Evolutionary conservation across 169 alveolate genomes (phyloP).

Genomic region (Miamiensis avidus): DNA sequence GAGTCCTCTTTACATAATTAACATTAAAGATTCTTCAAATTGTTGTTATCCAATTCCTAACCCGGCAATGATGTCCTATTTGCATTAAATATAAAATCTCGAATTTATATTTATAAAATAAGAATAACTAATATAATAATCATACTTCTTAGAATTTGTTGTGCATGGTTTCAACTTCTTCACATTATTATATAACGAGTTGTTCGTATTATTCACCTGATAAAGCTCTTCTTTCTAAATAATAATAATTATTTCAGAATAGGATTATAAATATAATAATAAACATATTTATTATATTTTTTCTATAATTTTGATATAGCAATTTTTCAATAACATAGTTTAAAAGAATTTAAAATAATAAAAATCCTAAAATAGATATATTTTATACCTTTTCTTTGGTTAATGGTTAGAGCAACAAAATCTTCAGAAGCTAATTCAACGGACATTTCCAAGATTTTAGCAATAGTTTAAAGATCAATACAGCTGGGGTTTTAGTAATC

Average conservation of each 20-base stretch:
- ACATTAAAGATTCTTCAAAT: not conserved
- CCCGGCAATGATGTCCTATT: not conserved
- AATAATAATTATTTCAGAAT: no score
- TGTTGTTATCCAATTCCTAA: not conserved
- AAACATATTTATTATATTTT: no score
- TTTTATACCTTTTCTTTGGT: not conserved
- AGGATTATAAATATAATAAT: no score
- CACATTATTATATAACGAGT: not conserved
- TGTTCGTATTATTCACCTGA: not conserved
- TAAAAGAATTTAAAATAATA: no score
- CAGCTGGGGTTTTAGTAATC: not conserved
- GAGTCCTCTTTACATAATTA: not conserved
- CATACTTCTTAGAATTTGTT: not conserved
- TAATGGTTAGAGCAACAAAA: not conserved
- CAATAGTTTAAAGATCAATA: not conserved
- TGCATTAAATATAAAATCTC: no score
- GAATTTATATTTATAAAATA: no score
- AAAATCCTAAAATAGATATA: no score
- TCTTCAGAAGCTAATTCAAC: not conserved
- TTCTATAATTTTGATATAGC: no score
- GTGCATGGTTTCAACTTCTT: not conserved
- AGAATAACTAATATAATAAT: not conserved
- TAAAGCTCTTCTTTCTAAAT: not conserved
- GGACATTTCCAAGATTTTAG: not conserved
- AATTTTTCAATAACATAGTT: no score